Base-by-base conservation (phyloP, 2,329 filamentous ascomycete species). In the Colletotrichum echinochloae region DNA sequence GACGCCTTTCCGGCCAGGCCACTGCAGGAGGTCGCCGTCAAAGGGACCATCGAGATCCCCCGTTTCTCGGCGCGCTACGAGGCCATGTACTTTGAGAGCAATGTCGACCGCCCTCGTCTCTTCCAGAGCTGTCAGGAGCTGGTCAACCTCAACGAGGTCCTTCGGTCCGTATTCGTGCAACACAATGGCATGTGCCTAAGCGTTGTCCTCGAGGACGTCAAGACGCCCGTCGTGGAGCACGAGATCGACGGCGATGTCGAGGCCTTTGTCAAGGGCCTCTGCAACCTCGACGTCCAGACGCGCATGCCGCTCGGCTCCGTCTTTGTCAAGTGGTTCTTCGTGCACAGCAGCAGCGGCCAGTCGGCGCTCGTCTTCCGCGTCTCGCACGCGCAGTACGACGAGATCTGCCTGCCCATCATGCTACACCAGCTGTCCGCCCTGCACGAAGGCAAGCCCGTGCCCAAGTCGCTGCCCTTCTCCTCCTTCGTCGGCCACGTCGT, bases 301-400 rank as follows among this genome's bases (percentile, higher is more conserved):
- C 83, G 82, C 6, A 87, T 89, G 75, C 85, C 86, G 0, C 83
- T 87, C 11, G 90, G 90, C 2, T 88, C 89, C 2, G 81, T 87
- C 20, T 91, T 91, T 71, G 84, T 88, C 66, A 88, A 89, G 72
- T 90, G 88, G 82, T 85, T 88, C 73, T 83, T 87, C 54, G 80
- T 89, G 52, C 81, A 82, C 66, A 71, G 71, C 69, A 59, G 76
- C 46, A 75, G 74, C 23, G 74, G 72, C 39, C 73, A 76, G 37
- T 82, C 79, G 41, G 83, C 80, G 57, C 85, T 92, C 18, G 80
- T 87, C 69, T 85, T 91, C 76, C 87, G 90, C 66, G 86, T 92
- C 65, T 92, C 90, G 0, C 90, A 92, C 77, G 88, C 90, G 0
- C 90, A 92, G 74, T 92, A 92, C 75, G 90, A 92, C 73, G 90